Percentiles rank a stretch among this genome's conserved stretches.
These are phyloP conservation scores for Amauroascus niger DNA, from an alignment of 2,329 filamentous ascomycete genomes.

Conservation along the genomic window DNA sequence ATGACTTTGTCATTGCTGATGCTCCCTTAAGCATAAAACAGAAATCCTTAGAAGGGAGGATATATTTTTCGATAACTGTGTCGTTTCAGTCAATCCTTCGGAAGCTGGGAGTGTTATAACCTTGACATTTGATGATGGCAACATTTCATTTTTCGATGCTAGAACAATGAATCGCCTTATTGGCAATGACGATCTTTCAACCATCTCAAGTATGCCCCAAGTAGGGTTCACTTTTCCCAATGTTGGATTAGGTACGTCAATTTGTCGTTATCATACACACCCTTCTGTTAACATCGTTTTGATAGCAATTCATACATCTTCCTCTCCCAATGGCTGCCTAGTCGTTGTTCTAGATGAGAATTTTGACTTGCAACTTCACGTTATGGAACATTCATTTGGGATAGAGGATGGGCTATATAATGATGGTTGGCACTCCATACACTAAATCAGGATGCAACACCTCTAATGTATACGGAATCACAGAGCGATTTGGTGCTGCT, in stretches of 20 bases:
- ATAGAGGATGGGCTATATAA: constrained; percentile 29
- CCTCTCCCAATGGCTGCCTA: constrained; percentile 39
- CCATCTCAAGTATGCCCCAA: constrained; percentile 62
- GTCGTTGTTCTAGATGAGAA: constrained; percentile 32
- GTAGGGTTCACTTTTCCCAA: constrained; percentile 65
- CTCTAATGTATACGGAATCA: constrained; percentile 1
- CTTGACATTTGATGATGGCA: constrained; percentile 69
- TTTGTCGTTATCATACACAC: background rate
- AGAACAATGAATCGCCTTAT: constrained; percentile 60
- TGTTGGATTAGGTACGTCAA: constrained; percentile 50
- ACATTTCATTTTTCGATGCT: constrained; percentile 69
- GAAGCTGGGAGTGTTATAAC: constrained; percentile 63
- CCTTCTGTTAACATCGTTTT: background rate
- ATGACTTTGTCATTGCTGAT: background rate
- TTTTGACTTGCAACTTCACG: constrained; percentile 31
- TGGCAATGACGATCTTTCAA: constrained; percentile 53
- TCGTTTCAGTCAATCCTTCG: constrained; percentile 58
- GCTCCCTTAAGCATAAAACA: constrained; percentile 34
- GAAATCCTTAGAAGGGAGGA: constrained; percentile 58
- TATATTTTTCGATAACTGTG: constrained; percentile 57
- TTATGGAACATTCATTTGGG: constrained; percentile 35
- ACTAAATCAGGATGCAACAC: background rate
- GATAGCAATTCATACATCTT: constrained; percentile 30
- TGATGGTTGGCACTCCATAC: constrained; percentile 25
- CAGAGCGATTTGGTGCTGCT: constrained; percentile 41